These are phyloP conservation scores for Mortierella sp. DNA, from an alignment of 371 early-diverging fungal genomes.

Conservation along the genomic window DNA sequence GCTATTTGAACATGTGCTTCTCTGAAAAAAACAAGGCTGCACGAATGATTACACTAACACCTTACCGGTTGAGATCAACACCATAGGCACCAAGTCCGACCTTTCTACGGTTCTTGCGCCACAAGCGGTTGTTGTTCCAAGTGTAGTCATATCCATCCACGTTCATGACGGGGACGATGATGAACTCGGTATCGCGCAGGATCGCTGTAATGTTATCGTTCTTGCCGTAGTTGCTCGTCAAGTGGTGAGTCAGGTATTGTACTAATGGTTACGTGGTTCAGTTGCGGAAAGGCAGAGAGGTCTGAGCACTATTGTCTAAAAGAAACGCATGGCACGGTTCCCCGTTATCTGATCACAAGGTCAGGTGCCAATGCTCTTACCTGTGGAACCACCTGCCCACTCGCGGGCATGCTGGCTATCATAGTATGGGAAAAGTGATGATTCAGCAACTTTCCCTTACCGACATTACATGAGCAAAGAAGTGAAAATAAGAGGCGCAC, in stretches of 20 bases:
- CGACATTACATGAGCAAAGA: not conserved
- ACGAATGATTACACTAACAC: not conserved
- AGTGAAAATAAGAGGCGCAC: not conserved
- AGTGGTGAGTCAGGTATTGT: conserved; percentile 61
- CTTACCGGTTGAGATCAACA: conserved; percentile 59
- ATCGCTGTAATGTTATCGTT: conserved; percentile 50
- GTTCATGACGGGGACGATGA: conserved; percentile 69
- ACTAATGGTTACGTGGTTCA: too few relatives aligned
- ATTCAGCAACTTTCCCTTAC: not conserved
- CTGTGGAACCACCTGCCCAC: conserved; percentile 62
- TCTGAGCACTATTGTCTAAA: too few relatives aligned
- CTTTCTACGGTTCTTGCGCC: conserved; percentile 69
- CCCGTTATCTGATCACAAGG: too few relatives aligned
- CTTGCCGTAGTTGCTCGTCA: conserved; percentile 56
- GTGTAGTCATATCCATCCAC: conserved; percentile 72
- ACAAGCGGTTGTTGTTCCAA: conserved; percentile 60
- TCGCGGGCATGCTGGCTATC: conserved; percentile 68
- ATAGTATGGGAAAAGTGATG: not conserved
- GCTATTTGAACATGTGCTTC: not conserved
- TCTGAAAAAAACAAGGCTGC: too few relatives aligned
- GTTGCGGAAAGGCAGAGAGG: too few relatives aligned
- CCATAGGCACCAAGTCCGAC: conserved; percentile 44
- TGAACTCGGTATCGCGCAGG: conserved; percentile 58
- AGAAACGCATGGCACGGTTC: too few relatives aligned
- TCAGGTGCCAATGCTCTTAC: conserved; percentile 4